Base-by-base conservation (phyloP, 2,329 filamentous ascomycete genomes). In the Calonectria naviculata region DNA sequence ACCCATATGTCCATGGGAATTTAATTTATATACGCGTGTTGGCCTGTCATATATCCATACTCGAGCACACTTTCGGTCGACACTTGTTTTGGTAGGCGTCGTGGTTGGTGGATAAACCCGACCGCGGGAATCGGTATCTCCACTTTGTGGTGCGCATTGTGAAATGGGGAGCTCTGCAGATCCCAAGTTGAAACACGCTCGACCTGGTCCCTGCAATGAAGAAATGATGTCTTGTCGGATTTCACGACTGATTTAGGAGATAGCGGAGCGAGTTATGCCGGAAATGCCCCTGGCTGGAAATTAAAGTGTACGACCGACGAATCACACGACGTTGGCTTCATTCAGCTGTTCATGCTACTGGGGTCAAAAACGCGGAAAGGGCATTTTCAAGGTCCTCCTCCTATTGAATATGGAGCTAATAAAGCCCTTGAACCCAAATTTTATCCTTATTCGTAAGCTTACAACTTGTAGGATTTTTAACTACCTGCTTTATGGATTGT, bases 401-500 rank as follows among this genome's bases (percentile, higher is more conserved):
- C 21, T 36, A 26, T 24, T 10, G 17, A 31, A 21, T 21, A 9
- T 49, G 12, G 21, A 24, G 15, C 31, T 15, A 24, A 6, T 2
- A 24, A 26, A 5, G 1, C 8, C n/a, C 13, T 26, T 56, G 4
- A 13, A 38, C n/a, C 31, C n/a, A 17, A 17, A 5, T 36, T 38
- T 56, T 56, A 56, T 26, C 34, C 52, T 56, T 56, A 56, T n/a
- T 56, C 52, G 21, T 56, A 56, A 56, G 52, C 52, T 56, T 56
- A 56, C 38, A 21, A 9, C n/a, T n/a, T n/a, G n/a, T n/a, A n/a
- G n/a, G n/a, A n/a, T n/a, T n/a, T n/a, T n/a, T n/a, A n/a, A n/a
- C n/a, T n/a, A n/a, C n/a, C n/a, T n/a, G n/a, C n/a, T n/a, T n/a
- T n/a, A n/a, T n/a, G n/a, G n/a, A n/a, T n/a, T n/a, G n/a, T n/a